Evolutionary conservation across 257 asterid species (phyloP), one percentile per base, ranked within the genome.

Genomic region (Asclepias syriaca): DNA sequence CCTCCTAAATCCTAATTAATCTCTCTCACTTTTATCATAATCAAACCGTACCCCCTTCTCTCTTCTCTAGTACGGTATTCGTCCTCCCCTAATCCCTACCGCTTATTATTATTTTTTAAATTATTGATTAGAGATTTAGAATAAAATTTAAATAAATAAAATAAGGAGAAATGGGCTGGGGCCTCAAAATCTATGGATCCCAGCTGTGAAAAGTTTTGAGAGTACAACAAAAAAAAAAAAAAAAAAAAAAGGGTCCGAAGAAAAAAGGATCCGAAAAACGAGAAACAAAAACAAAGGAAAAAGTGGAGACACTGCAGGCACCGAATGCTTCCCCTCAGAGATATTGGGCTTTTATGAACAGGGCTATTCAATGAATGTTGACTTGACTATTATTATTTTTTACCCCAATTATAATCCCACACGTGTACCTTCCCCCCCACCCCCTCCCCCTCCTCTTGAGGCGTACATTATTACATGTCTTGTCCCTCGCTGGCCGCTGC

Each of bases 201-300:
- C 72, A 68, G 57, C 71, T 67, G 77, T 39, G 12, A 34, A 22
- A 49, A 58, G 3, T 37, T 43, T 43, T 15, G n/a, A n/a, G 9
- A 14, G 65, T 27, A 39, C n/a, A 13, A 40, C 46, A n/a, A n/a
- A n/a, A n/a, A n/a, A n/a, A n/a, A n/a, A n/a, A n/a, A n/a, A n/a
- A n/a, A n/a, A n/a, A n/a, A n/a, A n/a, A n/a, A n/a, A n/a, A n/a
- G 58, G 73, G 19, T 69, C 72, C 51, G 50, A 34, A 34, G 8
- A 1, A 6, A 53, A 32, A 69, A 11, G 48, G 8, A 51, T 18
- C 12, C 37, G 59, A 40, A 39, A 67, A 48, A 18, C 60, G 66
- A 61, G 67, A 61, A 22, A 48, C 37, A 15, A 16, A 61, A 45
- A 51, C 34, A 1, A 43, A 22, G 19, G 39, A 12, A 22, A 58